A percentile compares a stretch with the other conserved stretches of the same genome.
These are phyloP conservation scores for Ascochyta clinopodiicola DNA, from an alignment of 2,329 filamentous ascomycete genomes.

Conservation along the genomic window DNA sequence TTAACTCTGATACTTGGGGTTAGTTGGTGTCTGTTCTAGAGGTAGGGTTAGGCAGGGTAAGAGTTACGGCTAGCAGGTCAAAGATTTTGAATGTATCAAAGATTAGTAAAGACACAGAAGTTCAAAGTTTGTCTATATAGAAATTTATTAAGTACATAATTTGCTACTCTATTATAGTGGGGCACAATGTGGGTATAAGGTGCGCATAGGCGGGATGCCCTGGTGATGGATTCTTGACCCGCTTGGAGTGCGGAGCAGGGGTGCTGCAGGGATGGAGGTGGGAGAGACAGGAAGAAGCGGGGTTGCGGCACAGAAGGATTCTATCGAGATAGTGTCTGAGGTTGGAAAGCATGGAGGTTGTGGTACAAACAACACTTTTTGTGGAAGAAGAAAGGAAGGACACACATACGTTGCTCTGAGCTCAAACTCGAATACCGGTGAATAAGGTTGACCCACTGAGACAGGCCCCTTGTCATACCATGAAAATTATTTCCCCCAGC, in stretches of 20 bases:
- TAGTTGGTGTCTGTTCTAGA: no score
- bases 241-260: constrained; percentile 1
- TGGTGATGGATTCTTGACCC: not conserved
- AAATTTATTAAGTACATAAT: no score
- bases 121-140: no score
- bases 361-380: not conserved
- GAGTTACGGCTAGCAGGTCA: no score
- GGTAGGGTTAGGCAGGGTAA: no score
- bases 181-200: no score
- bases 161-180: no score
- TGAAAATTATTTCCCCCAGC: not conserved
- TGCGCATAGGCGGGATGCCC: not conserved
- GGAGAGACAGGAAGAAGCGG: not conserved
- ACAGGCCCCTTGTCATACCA: not conserved
- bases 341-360: not conserved
- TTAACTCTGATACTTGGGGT: no score
- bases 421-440: not conserved
- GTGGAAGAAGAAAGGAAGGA: not conserved
- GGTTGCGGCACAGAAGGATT: not conserved
- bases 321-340: not conserved
- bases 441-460: not conserved
- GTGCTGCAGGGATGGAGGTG: not conserved
- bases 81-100: no score
- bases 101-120: no score
- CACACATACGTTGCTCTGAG: not conserved